phyloP scores from a whole-genome alignment of 495 filamentous ascomycete species.

The Penicillium malachiteum region DNA sequence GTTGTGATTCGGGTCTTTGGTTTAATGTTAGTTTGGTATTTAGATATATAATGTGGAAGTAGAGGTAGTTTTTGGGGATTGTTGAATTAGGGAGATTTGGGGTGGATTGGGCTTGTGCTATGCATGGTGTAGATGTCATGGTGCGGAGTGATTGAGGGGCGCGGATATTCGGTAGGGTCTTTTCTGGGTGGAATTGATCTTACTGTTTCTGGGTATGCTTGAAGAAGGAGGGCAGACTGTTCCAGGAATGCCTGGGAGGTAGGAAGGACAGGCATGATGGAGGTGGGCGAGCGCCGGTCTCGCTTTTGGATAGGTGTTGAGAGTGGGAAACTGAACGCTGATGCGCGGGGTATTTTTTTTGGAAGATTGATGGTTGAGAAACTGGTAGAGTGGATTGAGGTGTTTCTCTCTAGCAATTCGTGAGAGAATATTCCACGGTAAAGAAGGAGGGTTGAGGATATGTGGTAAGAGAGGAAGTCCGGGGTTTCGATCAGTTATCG shows the following conservation, averaged over 20 bases:
- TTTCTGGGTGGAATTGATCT: slow-evolving; percentile 15
- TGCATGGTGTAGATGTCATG: not conserved
- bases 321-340: not conserved
- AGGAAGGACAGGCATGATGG: slow-evolving; percentile 58
- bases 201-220: slow-evolving; percentile 65
- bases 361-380: not conserved
- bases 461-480: slow-evolving; percentile 1
- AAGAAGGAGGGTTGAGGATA: not conserved
- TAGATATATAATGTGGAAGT: slow-evolving; percentile 1
- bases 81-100: not conserved
- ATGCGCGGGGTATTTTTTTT: not conserved
- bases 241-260: slow-evolving; percentile 63
- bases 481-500: slow-evolving; percentile 21
- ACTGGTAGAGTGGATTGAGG: not conserved
- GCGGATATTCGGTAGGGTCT: not conserved
- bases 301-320: slow-evolving; percentile 9
- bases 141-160: not conserved
- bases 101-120: slow-evolving; percentile 4
- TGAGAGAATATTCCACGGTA: too few species aligned
- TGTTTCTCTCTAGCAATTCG: not conserved
- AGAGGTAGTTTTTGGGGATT: not conserved
- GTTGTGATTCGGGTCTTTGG: slow-evolving; percentile 76
- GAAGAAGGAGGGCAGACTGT: slow-evolving; percentile 59
- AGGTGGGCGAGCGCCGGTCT: slow-evolving; percentile 18
- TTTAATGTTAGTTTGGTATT: slow-evolving; percentile 8